Conservation (phyloP, 805 yeast species). For the Metschnikowia peoriensis region DNA sequence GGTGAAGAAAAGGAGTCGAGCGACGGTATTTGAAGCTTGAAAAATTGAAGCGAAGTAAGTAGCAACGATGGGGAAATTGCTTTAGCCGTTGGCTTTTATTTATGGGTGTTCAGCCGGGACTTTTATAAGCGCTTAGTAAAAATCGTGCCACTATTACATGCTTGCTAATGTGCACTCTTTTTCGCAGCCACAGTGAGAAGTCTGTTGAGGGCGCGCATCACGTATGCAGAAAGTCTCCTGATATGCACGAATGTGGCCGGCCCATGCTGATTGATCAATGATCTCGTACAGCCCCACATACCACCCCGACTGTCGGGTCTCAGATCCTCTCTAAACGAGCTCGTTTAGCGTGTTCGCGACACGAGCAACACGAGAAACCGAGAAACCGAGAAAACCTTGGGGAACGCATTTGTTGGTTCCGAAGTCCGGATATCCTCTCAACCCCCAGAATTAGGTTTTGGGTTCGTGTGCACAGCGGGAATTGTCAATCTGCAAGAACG, state of each 20-base stretch:
- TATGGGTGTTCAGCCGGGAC: not conserved
- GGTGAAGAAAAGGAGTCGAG: not conserved
- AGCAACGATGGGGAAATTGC: too few relatives aligned
- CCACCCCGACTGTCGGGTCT: not conserved
- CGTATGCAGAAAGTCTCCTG: constrained; percentile 7
- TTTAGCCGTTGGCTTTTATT: not conserved
- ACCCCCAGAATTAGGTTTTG: not conserved
- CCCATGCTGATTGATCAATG: too few relatives aligned
- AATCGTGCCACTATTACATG: constrained; percentile 14
- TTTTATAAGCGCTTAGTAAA: constrained; percentile 7
- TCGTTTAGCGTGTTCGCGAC: not conserved
- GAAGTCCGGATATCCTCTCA: not conserved
- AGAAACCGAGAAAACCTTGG: too few relatives aligned
- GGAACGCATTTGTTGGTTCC: not conserved
- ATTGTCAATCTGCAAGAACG: too few relatives aligned
- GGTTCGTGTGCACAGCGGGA: not conserved
- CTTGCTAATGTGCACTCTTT: constrained; percentile 7
- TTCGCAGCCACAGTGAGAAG: constrained; percentile 17
- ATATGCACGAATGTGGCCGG: not conserved
- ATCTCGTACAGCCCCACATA: constrained; percentile 1
- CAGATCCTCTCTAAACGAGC: not conserved
- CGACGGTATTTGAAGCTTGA: too few relatives aligned
- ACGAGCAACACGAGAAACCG: not conserved
- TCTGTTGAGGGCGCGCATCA: not conserved
- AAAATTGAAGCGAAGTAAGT: not conserved